Conservation (phyloP, 2,329 filamentous ascomycete genomes). For the Drechslerella coelobrocha region DNA sequence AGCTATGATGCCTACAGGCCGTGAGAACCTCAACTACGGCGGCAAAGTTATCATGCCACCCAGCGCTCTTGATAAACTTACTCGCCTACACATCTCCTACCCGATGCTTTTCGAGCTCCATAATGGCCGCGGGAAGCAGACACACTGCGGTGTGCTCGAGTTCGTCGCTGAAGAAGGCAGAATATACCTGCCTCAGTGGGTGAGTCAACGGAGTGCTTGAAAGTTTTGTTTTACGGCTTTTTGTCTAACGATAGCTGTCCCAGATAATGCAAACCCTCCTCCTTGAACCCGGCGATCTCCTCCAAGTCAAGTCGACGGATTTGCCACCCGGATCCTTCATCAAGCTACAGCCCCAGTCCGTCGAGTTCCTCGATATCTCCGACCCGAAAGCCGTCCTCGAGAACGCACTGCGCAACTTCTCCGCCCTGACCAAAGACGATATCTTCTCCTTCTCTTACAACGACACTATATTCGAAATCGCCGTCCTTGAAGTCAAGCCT, state of each 20-base stretch:
- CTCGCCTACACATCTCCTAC: constrained; percentile 93
- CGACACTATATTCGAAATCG: constrained; percentile 89
- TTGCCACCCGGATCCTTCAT: constrained; percentile 88
- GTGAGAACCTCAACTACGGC: constrained; percentile 89
- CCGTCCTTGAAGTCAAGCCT: constrained; percentile 91
- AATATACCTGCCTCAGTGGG: constrained; percentile 95
- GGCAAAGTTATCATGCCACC: constrained; percentile 98
- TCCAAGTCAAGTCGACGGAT: constrained; percentile 94
- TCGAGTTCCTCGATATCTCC: constrained; percentile 92
- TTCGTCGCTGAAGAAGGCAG: constrained; percentile 97
- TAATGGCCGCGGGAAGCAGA: constrained; percentile 81
- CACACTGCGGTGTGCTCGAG: constrained; percentile 93
- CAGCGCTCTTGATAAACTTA: constrained; percentile 94
- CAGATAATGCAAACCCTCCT: constrained; percentile 92
- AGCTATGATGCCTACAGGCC: constrained; percentile 88
- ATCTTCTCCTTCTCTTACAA: constrained; percentile 98
- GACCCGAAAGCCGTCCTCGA: constrained; percentile 97
- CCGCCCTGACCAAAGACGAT: constrained; percentile 89
- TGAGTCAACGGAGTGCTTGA: constrained; percentile 59
- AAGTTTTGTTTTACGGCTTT: background rate
- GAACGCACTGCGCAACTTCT: constrained; percentile 94
- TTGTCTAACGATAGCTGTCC: constrained; percentile 4
- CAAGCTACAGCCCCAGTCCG: constrained; percentile 93
- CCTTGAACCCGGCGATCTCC: constrained; percentile 89
- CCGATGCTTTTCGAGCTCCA: constrained; percentile 95